These are phyloP conservation scores for Nicotiana benthamiana DNA, from an alignment of 257 asterid genomes.

Conservation along the genomic window DNA sequence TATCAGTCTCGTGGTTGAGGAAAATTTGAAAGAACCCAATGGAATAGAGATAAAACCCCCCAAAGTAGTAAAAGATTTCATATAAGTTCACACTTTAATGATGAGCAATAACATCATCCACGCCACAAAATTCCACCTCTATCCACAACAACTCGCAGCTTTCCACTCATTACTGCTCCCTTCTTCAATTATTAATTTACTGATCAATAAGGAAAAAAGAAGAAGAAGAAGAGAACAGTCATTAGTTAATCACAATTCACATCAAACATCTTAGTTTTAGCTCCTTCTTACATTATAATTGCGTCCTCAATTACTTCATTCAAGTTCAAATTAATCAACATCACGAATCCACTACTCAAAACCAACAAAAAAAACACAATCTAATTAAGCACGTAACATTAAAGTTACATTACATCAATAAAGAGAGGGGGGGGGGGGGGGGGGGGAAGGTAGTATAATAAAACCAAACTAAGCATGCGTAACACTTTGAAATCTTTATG, in stretches of 20 bases:
- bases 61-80: background rate
- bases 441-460: conserved; percentile 14
- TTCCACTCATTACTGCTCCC: conserved; percentile 17
- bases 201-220: background rate
- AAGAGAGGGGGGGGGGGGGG: background rate
- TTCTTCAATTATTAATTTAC: conserved; percentile 24
- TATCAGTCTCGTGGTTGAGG: background rate
- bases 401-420: background rate
- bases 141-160: conserved; percentile 24
- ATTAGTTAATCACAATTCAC: conserved; percentile 4
- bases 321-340: background rate
- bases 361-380: conserved; percentile 4
- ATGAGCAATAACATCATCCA: conserved; percentile 20
- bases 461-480: conserved; percentile 21
- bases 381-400: conserved; percentile 12
- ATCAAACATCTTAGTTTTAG: background rate
- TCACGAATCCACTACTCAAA: conserved; percentile 1
- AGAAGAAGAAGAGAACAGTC: background rate
- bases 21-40: background rate
- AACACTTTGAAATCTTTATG: background rate
- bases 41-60: background rate
- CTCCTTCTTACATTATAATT: background rate
- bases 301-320: background rate
- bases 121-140: conserved; percentile 5
- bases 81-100: conserved; percentile 52